Percentiles rank a stretch among this genome's conserved stretches.
phyloP scores from a whole-genome alignment of 2,329 filamentous ascomycete genomes.

The Pseudodiploospora longispora region DNA sequence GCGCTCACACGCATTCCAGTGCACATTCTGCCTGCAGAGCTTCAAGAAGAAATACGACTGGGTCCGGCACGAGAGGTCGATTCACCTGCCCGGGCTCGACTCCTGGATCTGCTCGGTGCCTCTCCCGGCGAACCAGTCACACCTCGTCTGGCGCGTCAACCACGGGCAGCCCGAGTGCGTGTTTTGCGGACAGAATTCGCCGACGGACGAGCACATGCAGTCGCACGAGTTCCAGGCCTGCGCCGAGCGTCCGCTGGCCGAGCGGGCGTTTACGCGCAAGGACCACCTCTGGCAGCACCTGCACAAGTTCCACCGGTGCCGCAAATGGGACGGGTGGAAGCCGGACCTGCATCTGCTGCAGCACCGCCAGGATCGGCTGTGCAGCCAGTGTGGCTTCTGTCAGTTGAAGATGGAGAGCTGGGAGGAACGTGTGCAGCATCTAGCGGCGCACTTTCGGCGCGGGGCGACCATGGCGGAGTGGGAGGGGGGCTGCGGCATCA shows the following conservation, averaged over 20 bases:
- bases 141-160: conserved; percentile 40
- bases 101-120: conserved; percentile 43
- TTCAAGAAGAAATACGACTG: conserved; percentile 35
- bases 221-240: conserved; percentile 39
- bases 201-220: conserved; percentile 27
- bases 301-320: conserved; percentile 36
- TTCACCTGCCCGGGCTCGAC: conserved; percentile 35
- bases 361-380: conserved; percentile 16
- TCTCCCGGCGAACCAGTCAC: conserved; percentile 24
- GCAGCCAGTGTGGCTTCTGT: conserved; percentile 31
- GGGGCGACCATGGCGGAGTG: conserved; percentile 35
- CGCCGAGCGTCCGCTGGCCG: conserved; percentile 34
- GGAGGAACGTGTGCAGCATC: conserved; percentile 28
- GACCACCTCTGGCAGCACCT: conserved; percentile 34
- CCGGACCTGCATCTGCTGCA: conserved; percentile 26
- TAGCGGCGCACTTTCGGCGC: conserved; percentile 34
- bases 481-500: conserved; percentile 36
- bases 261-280: conserved; percentile 35
- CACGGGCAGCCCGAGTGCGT: conserved; percentile 33
- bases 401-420: conserved; percentile 27
- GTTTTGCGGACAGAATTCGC: conserved; percentile 28
- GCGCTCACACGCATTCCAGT: conserved; percentile 22
- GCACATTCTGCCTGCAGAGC: conserved; percentile 28
- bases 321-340: conserved; percentile 42
- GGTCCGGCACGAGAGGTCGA: conserved; percentile 41